phyloP scores from a whole-genome alignment of 1,284 basidiomycete species.

The Rhodotorula sp. region DNA sequence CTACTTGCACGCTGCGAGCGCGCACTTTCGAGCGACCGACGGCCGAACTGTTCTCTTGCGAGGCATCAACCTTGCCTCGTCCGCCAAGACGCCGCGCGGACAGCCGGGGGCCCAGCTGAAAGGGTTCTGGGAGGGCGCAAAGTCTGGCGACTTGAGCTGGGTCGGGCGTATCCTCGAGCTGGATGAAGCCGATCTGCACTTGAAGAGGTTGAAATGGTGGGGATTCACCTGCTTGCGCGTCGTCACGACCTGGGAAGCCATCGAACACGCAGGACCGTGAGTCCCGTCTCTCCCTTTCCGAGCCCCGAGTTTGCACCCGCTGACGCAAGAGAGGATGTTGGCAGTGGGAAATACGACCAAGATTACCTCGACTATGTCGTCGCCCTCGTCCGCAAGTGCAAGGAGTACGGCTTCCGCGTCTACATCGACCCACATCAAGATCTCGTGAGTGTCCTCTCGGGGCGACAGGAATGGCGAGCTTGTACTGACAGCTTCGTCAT shows the following conservation, averaged over 20 bases:
- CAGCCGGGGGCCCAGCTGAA: slow-evolving; percentile 67
- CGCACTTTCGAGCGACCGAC: slow-evolving; percentile 76
- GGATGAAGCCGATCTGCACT: slow-evolving; percentile 81
- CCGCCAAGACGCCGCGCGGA: slow-evolving; percentile 74
- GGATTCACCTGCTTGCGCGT: slow-evolving; percentile 93
- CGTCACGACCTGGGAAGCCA: slow-evolving; percentile 88
- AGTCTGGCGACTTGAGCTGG: slow-evolving; percentile 70
- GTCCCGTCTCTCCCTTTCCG: slow-evolving; percentile 54
- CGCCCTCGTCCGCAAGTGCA: slow-evolving; percentile 80
- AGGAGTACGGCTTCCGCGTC: slow-evolving; percentile 86
- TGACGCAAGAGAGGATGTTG: slow-evolving; percentile 3
- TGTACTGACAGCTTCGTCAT: background rate
- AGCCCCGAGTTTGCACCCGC: background rate
- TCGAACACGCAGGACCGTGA: slow-evolving; percentile 91
- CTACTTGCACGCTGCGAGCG: slow-evolving; percentile 51
- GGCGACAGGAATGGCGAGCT: background rate
- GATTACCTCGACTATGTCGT: slow-evolving; percentile 92
- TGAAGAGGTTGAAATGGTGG: slow-evolving; percentile 81
- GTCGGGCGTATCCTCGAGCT: slow-evolving; percentile 76
- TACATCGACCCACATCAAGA: slow-evolving; percentile 98
- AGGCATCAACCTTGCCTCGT: slow-evolving; percentile 88
- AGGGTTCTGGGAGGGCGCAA: slow-evolving; percentile 84
- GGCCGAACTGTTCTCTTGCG: slow-evolving; percentile 83
- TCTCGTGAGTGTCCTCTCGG: slow-evolving; percentile 61
- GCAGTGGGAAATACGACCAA: slow-evolving; percentile 81